Base-by-base conservation (phyloP, 371 early-diverging fungal species). In the Mucor saturninus region DNA sequence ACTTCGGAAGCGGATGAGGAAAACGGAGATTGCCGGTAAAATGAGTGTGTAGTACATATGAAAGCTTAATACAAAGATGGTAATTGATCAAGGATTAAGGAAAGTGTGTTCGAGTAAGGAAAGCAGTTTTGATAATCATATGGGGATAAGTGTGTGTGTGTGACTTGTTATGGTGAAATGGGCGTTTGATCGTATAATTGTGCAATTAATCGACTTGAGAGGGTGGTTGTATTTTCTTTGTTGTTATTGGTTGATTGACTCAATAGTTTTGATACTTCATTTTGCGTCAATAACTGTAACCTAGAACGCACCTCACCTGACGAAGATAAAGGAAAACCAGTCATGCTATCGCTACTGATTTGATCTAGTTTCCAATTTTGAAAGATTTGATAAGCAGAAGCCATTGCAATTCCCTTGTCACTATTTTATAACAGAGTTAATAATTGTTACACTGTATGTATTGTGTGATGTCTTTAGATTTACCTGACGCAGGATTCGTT, bases 391-490 rank as follows among this genome's bases (percentile, higher is more conserved):
- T 78, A 81, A 49, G 81, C 81, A 45, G 77, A 74, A 4, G 81
- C 81, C 81, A 81, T 78, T 11, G 75, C 81, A 32, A 81, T 73
- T 5, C 71, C 74, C 46, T 78, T 81, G 56, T 81, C 77, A 69
- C 81, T 81, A 62, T 32, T 13, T 21, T 13, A 45, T 10, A 38
- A 40, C 40, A 11, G 29, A 46, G 49, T 35, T 21, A 21, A 21
- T 21, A 21, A 21, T 0, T 21, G 21, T 21, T 21, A 21, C 21
- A 21, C 21, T 21, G 21, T 21, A 21, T 21, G 21, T 21, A 21
- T 21, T 21, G 1, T 21, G 21, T 21, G 21, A 21, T 21, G 21
- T 21, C 21, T 21, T 21, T 21, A 21, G 1, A 43, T 13, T 59
- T 75, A 71, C 76, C 74, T 72, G 43, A 69, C n/a, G 50, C 54